Base-by-base conservation (phyloP, 2,329 filamentous ascomycete species). In the Aureobasidium melanogenum region DNA sequence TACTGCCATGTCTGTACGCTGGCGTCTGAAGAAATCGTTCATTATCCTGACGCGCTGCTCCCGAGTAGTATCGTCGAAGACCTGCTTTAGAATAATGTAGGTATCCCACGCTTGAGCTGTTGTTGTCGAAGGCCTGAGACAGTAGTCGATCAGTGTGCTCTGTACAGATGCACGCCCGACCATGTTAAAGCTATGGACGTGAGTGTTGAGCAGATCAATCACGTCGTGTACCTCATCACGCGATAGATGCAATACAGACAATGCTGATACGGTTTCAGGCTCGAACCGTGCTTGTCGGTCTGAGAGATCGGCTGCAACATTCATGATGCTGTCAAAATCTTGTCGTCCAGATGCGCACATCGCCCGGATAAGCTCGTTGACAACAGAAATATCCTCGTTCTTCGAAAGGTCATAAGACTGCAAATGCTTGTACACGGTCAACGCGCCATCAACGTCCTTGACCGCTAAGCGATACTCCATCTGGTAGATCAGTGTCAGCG, bases 1-100 rank as follows among this genome's bases (percentile, higher is more conserved):
- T 50, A 85, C 85, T 2, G 89, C 92, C 82, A 97, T 91, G 69
- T 97, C 92, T 14, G 89, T 81, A 12, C 91, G 85, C 30, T 83
- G 81, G 41, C 91, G 86, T 70, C 95, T 96, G 75, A 97, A 96
- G 75, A 97, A 97, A 24, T 82, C 79, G 24, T 86, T 81, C 89
- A 99, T 96, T 47, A 97, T 79, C 28, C 80, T 74, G 15, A 86
- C 84, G 10, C 93, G 87, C 54, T 83, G 79, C 2, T 80, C 77
- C 6, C 84, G 79, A n/a, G 83, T 79, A 0, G 87, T 87, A 74
- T 79, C 88, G 69, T 80, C 76, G 65, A 87, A 86, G 10, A 80
- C 76, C n/a, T 80, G 71, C 36, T 77, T 78, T 43, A 85, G 68
- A n/a, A 87, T 79, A 55, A 79, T 78, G 67, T 87, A 86, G 0